Evolutionary conservation across 768 basidiomycete species (phyloP), one percentile per base, ranked within the genome.

Genomic region (Agaricus subrufescens): DNA sequence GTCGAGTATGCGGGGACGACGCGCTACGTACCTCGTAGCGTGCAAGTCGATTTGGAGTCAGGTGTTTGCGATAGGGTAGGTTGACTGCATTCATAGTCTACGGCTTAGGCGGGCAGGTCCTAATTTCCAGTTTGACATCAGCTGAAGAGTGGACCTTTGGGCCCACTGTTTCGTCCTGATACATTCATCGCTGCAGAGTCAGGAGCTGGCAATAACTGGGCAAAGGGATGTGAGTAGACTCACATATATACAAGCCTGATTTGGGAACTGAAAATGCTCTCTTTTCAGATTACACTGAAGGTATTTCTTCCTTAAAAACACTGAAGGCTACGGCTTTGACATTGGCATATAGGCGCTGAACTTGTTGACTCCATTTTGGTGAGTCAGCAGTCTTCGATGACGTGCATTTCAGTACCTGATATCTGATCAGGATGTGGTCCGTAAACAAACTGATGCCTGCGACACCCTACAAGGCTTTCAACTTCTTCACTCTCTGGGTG

Each of bases 391-490:
- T 23, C 12, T 29, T 23, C 46, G 23, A 26, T 53, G 7, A 23
- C 44, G 25, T 55, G 12, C 31, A 38, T 9, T 26, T 27, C 44
- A 23, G 7, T 2, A 4, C 2, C 52, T 54, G 46, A 48, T 38
- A 45, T 50, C 49, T 53, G 30, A 2, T 54, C 54, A 86, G 80
- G 95, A 94, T 44, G 76, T 85, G n/a, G 63, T 93, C 8, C 80
- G 95, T 60, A 82, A 75, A 63, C 89, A 96, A 67, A 76, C 88
- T 2, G 95, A 98, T 67, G 67, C 74, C 1, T 90, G 89, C 62
- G 93, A 98, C 40, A 81, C 85, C 8, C 75, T 98, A 19, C 95
- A 98, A 73, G 95, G 95, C 0, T 93, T 95, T 66, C 93, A 95
- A 63, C 69, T 94, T 46, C 70, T 94, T 9, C 93, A 96, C 61